Base-by-base conservation (phyloP, 306 rosid species). In the Hylodesmum podocarpum region DNA sequence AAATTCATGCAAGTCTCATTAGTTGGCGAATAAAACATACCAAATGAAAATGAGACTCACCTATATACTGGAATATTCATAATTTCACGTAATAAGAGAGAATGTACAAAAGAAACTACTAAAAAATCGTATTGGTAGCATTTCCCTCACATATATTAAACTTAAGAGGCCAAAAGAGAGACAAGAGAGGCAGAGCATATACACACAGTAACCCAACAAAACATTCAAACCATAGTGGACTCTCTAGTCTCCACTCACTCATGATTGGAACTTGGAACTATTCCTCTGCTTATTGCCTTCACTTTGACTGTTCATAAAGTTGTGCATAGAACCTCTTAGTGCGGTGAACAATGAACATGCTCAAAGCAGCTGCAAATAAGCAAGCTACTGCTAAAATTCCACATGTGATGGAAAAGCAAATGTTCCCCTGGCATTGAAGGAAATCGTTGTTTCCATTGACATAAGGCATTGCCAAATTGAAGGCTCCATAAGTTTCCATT, bases 361-460 rank as follows among this genome's bases (percentile, higher is more conserved):
- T 92, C 54, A 92, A 71, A 28, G 53, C 77, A 12, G 86, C 53
- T 28, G 91, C 95, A 72, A 82, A 28, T 15, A 92, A 4, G 78
- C 96, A 90, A 75, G 87, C 80, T 11, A 82, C 83, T 21, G 91
- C 88, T 11, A 92, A 78, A 57, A 92, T 86, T 13, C 75, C 88
- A 84, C 81, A 92, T 1, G 93, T 92, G 6, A 90, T 14, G 59
- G 96, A 87, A 71, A 82, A 92, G 49, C 96, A 90, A 72, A 92
- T 78, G 22, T 70, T 79, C 16, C 97, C 97, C 33, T 44, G 72
- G 58, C 97, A 92, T 51, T 75, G 53, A 75, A 87, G 91, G 4
- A 80, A 29, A 2, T 85, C 86, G 1, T 73, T 36, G 1, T 81
- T 58, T 73, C 22, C 66, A 14, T 13, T 8, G 15, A 27, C 31